A percentile compares a stretch with the other conserved stretches of the same genome.
Conservation (phyloP, 371 early-diverging fungal species). For the Catenaria anguillulae region DNA sequence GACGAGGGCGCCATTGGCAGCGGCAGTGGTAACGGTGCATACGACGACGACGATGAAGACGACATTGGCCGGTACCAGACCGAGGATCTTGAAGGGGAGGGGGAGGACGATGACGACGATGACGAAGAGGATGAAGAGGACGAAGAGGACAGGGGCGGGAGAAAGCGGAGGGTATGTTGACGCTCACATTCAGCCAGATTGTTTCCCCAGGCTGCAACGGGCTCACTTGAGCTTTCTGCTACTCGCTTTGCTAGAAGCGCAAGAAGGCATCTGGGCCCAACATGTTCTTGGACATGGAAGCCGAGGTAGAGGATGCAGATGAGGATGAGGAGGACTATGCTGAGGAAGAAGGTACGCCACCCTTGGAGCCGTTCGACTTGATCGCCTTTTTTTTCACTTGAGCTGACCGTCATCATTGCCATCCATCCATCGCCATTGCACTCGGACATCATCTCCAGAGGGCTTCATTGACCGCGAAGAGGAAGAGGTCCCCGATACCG, state of each 20-base stretch:
- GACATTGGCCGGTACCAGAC: too few species aligned
- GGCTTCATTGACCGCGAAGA: slow-evolving; percentile 55
- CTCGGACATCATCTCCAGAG: not conserved
- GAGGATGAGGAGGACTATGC: slow-evolving; percentile 14
- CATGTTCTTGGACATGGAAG: slow-evolving; percentile 33
- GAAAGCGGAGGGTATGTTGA: not conserved
- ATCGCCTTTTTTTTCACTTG: too few species aligned
- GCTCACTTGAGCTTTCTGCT: not conserved
- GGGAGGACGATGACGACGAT: too few species aligned
- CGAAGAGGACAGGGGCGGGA: not conserved
- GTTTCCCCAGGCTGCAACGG: not conserved
- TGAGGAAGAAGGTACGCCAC: not conserved
- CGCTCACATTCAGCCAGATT: not conserved
- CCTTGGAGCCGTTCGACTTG: too few species aligned
- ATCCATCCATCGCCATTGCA: too few species aligned
- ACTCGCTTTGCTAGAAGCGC: slow-evolving; percentile 17
- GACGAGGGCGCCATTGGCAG: too few species aligned
- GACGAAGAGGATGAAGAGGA: too few species aligned
- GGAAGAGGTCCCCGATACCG: slow-evolving; percentile 55
- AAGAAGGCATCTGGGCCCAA: slow-evolving; percentile 15
- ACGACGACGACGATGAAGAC: too few species aligned
- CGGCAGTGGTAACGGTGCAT: too few species aligned
- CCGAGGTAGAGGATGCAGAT: slow-evolving; percentile 15
- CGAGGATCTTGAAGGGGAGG: too few species aligned
- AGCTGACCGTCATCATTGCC: too few species aligned